Conservation (phyloP, 176 grass and related monocot genomes). For the Triticum dicoccoides region DNA sequence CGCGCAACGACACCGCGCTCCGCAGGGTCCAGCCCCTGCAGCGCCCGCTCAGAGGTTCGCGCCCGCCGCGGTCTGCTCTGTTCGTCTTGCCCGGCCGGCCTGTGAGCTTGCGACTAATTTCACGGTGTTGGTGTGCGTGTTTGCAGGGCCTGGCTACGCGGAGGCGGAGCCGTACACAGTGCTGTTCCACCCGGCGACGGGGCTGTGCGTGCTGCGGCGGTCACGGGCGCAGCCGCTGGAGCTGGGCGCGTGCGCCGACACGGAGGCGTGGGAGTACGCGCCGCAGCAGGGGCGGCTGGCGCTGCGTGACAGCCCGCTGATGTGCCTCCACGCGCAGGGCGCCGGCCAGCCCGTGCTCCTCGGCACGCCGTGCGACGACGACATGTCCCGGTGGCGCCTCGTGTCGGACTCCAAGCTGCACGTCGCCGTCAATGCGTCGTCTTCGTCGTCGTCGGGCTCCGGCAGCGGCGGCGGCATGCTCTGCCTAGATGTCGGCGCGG, state of each 20-base stretch:
- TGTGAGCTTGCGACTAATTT: too few relatives aligned
- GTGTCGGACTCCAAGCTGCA: slow-evolving; percentile 79
- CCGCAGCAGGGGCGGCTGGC: slow-evolving; percentile 12
- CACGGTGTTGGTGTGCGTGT: too few relatives aligned
- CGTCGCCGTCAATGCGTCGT: slow-evolving; percentile 35
- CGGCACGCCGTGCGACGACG: slow-evolving; percentile 44
- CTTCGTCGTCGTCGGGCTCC: not conserved
- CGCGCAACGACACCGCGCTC: slow-evolving; percentile 48
- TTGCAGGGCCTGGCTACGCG: slow-evolving; percentile 44
- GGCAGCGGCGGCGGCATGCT: not conserved
- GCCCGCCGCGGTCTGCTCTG: too few relatives aligned
- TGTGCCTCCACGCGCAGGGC: slow-evolving; percentile 53
- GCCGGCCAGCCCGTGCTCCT: slow-evolving; percentile 38
- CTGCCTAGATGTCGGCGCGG: slow-evolving; percentile 72
- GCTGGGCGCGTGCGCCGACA: slow-evolving; percentile 53
- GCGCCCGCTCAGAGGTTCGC: slow-evolving; percentile 37
- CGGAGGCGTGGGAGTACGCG: slow-evolving; percentile 46
- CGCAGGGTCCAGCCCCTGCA: slow-evolving; percentile 63
- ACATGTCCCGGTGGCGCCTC: slow-evolving; percentile 46
- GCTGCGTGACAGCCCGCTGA: slow-evolving; percentile 14
- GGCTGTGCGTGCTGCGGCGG: slow-evolving; percentile 42
- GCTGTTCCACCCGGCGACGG: slow-evolving; percentile 76
- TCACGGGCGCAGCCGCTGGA: not conserved
- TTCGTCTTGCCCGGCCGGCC: too few relatives aligned
- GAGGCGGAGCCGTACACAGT: slow-evolving; percentile 38